A percentile compares a stretch with the other conserved stretches of the same genome.
These are phyloP conservation scores for Chrysanthemum seticuspe DNA, from an alignment of 129 eudicot species.

Conservation along the genomic window DNA sequence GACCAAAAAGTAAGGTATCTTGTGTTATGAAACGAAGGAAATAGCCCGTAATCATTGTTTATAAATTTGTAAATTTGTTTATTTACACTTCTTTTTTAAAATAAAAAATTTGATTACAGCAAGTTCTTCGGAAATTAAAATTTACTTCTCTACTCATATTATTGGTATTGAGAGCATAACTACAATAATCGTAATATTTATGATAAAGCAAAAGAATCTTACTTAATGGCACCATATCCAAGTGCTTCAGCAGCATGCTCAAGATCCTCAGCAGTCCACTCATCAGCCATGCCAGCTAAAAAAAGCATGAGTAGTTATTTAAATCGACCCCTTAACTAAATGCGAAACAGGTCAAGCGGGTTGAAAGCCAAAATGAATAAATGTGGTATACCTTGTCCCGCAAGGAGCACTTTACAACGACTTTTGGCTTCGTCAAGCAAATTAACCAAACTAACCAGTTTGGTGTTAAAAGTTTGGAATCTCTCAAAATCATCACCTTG, in stretches of 20 bases:
- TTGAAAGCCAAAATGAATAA: background rate
- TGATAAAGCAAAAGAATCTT: background rate
- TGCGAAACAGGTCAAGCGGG: background rate
- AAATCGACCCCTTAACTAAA: background rate
- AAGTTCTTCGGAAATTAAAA: background rate
- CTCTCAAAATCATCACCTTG: too few species aligned
- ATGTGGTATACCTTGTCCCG: background rate
- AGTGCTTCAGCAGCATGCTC: constrained; percentile 3
- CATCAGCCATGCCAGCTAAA: background rate
- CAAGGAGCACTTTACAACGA: background rate
- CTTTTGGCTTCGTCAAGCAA: too few species aligned
- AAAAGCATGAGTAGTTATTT: background rate
- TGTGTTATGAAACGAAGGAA: background rate
- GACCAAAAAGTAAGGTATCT: background rate
- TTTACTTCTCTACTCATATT: too few species aligned
- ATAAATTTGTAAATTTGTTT: too few species aligned
- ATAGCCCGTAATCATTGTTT: background rate
- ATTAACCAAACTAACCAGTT: too few species aligned
- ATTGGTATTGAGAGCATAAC: background rate
- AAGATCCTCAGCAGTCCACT: background rate
- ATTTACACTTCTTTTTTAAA: too few species aligned
- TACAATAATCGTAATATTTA: background rate
- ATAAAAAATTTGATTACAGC: background rate
- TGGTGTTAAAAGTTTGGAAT: too few species aligned
- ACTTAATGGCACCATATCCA: background rate